Evolutionary conservation across 495 filamentous ascomycete species (phyloP), one percentile per base, ranked within the genome.

Genomic region (Podospora anserina): DNA sequence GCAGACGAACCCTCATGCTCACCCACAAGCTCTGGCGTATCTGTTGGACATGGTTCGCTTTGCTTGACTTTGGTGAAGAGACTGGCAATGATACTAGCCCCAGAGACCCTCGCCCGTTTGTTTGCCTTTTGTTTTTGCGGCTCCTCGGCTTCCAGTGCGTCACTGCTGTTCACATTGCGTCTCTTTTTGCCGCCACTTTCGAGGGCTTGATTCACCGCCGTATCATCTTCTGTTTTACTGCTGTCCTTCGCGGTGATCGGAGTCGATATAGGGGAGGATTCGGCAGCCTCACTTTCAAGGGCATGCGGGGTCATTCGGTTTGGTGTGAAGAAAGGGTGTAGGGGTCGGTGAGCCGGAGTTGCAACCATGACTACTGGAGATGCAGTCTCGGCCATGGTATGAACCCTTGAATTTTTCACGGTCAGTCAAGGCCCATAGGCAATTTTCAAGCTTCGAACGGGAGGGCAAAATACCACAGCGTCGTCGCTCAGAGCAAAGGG

Each of bases 121-220:
- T 49, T 49, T 49, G 39, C 13, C 15, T 49, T 49, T 49, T 49
- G 39, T 49, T 49, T 49, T 13, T 49, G 39, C 39, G 39, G 39
- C 13, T 49, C 39, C 39, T 49, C 39, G 39, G 6, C 39, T 6
- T 49, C 39, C 39, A 16, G 39, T 49, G 39, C 39, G 23, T 58
- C 55, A 58, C 23, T 58, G 19, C 23, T 58, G 55, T 58, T 58
- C 55, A 7, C 55, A 26, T 20, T 19, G 23, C n/a, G n/a, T 26
- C 55, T 58, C 71, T 89, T 88, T 54, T 80, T 77, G 26, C 83
- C 76, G 54, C 69, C 61, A 16, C 75, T 67, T 66, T 86, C 85
- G 0, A 77, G 7, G 0, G 30, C 4, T 0, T 5, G 55, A 62
- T 78, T 70, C 4, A 70, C 71, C 7, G 39, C 39, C 15, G 39